Evolutionary conservation across 305 asterid genomes (phyloP).

Genomic region (Ilex paraguariensis): DNA sequence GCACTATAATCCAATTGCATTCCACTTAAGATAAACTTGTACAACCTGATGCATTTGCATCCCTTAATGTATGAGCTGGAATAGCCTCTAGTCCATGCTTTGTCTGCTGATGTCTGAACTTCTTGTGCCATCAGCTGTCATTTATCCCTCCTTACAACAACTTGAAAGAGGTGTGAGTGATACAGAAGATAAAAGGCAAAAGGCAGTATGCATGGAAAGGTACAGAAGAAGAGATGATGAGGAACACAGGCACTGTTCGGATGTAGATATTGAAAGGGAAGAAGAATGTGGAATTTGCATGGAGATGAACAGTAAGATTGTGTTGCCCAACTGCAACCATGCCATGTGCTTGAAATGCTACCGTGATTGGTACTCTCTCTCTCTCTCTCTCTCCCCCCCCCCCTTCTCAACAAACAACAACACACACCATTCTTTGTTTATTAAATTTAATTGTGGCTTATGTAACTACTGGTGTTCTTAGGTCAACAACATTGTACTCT

Average conservation of each 20-base stretch:
- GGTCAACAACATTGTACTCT: too few species aligned
- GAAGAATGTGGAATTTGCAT: slow-evolving; percentile 97
- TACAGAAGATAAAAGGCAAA: slow-evolving; percentile 84
- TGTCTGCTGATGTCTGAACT: too few species aligned
- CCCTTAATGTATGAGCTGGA: too few species aligned
- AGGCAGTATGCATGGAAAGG: slow-evolving; percentile 74
- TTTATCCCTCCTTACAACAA: slow-evolving; percentile 89
- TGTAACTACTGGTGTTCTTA: too few species aligned
- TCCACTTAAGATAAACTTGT: too few species aligned
- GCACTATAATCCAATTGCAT: too few species aligned
- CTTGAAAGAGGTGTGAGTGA: slow-evolving; percentile 84
- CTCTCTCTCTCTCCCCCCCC: background rate
- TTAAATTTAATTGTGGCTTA: too few species aligned
- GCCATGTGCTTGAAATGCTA: slow-evolving; percentile 94
- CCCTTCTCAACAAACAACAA: too few species aligned
- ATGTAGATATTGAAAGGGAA: slow-evolving; percentile 77
- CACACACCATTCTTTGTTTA: too few species aligned
- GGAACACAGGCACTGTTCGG: slow-evolving; percentile 44
- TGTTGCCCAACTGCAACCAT: slow-evolving; percentile 89
- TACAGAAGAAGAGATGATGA: slow-evolving; percentile 77
- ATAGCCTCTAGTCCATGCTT: too few species aligned
- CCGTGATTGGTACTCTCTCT: slow-evolving; percentile 65
- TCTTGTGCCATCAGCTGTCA: slow-evolving; percentile 58
- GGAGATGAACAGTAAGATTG: slow-evolving; percentile 84
- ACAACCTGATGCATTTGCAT: too few species aligned